Evolutionary conservation across 73 alveolate species (phyloP), one percentile per base, ranked within the genome.

Genomic region (Durusdinium trenchii): DNA sequence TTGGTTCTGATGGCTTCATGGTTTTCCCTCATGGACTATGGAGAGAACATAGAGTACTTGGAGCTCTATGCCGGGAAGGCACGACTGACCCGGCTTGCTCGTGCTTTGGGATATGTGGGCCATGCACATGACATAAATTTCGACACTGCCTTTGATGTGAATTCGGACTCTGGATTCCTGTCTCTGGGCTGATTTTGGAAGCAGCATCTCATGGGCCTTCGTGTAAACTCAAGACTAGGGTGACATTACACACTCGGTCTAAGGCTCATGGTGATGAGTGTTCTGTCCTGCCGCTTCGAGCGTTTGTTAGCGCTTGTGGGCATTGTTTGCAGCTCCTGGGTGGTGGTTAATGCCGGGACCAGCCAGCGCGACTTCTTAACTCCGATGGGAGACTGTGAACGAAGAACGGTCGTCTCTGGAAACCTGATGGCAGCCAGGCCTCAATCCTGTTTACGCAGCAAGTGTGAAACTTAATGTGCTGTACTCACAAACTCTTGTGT

Each of bases 291-390:
- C 51, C 32, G 38, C 52, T 71, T 71, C 35, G 84, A n/a, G 28
- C 52, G 84, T n/a, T 3, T 71, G 48, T 16, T 71, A n/a, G 84
- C 84, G 18, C 51, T 71, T 18, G 84, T 71, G 48, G 84, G 84
- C 52, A 10, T 71, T 18, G 84, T 71, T 38, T 71, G 84, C 84
- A 32, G 52, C 52, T 6, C 36, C 84, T 36, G 32, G 84, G 84
- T 71, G 84, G 38, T 71, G 84, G 84, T 71, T 16, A 71, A 71
- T 71, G 84, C 84, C 7, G 84, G 84, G 10, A 71, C 84, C 51
- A 6, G 36, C 28, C 84, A 26, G 52, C 48, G 84, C 32, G 84
- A 71, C 38, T 14, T 6, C 28, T 26, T 71, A 3, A 36, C 38
- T 36, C 84, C 84, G 38, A 71, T 71, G 84, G 84, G 84, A 71